Evolutionary conservation across 805 yeast genomes (phyloP).

Genomic region (Ogataea thermomethanolica): DNA sequence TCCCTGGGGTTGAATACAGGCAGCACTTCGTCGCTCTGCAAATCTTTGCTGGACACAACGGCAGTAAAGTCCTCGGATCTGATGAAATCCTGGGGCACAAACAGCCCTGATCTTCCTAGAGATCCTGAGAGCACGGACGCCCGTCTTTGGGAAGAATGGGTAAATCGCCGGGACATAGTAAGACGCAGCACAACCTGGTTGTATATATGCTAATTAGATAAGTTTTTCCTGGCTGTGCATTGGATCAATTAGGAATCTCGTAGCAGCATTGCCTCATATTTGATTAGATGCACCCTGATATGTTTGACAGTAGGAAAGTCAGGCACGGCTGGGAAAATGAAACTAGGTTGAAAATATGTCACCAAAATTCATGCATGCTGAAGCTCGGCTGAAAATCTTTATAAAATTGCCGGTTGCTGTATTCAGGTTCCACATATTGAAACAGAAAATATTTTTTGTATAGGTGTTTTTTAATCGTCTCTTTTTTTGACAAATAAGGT

Average conservation of each 20-base stretch:
- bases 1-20: neutral
- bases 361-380: too few species aligned
- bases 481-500: neutral
- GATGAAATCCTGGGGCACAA: slow-evolving; percentile 48
- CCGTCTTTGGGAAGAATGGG: slow-evolving; percentile 44
- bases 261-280: neutral
- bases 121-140: slow-evolving; percentile 51
- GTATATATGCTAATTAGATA: slow-evolving; percentile 1
- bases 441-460: slow-evolving; percentile 1
- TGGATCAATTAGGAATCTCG: slow-evolving; percentile 6
- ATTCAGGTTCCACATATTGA: neutral
- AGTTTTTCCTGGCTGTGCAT: slow-evolving; percentile 6
- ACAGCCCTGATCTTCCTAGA: slow-evolving; percentile 49
- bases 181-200: neutral
- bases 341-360: too few species aligned
- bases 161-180: slow-evolving; percentile 33
- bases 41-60: slow-evolving; percentile 2
- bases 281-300: neutral
- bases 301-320: too few species aligned
- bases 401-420: too few species aligned
- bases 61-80: slow-evolving; percentile 10
- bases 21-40: slow-evolving; percentile 3
- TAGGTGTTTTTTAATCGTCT: slow-evolving; percentile 1
- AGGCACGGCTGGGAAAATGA: too few species aligned
- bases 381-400: too few species aligned